Evolutionary conservation across 2,329 filamentous ascomycete genomes (phyloP), one percentile per base, ranked within the genome.

Genomic region (Colletotrichum musicola): DNA sequence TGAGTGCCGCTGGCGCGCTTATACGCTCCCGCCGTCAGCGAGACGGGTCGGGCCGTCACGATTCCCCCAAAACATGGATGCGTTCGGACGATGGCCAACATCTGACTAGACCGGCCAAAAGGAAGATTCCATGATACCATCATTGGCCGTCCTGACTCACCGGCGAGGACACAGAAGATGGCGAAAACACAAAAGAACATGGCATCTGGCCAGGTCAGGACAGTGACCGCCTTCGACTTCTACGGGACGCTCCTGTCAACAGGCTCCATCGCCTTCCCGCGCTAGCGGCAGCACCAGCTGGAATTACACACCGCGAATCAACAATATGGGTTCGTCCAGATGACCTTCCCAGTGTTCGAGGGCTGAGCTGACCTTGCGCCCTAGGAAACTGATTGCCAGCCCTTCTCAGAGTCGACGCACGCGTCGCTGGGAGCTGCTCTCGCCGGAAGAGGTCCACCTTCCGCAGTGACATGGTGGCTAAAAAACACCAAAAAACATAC

Each of bases 231-330:
- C 1, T 93, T 95, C 71, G 92, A 95, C 74, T 83, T 93, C 2
- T 94, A 94, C 77, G 92, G 91, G 62, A 94, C 92, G 2, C 79
- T 95, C 10, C 83, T 94, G 6, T 93, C 90, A 10, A 93, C 92
- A 1, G 87, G 89, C 50, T 92, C 89, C 35, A 92, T 94, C 70
- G 84, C 86, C 6, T 79, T 91, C 4, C 77, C 84, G 16, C 78
- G 87, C 74, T 93, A 92, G 87, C 83, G 92, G 64, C 85, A 86
- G 35, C 91, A 91, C 74, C 92, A 94, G 77, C 82, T 94, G 9
- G 92, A 94, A 78, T 22, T 95, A 94, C 73, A 93, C 92, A 46
- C 94, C 90, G 90, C 83, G 92, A 59, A 79, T 91, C 71, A 94
- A 90, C 74, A 90, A 88, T 82, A 94, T 94, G 92, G 85, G 92